Conservation (phyloP, 2,329 filamentous ascomycete species). For the Magnaporthales sp. region DNA sequence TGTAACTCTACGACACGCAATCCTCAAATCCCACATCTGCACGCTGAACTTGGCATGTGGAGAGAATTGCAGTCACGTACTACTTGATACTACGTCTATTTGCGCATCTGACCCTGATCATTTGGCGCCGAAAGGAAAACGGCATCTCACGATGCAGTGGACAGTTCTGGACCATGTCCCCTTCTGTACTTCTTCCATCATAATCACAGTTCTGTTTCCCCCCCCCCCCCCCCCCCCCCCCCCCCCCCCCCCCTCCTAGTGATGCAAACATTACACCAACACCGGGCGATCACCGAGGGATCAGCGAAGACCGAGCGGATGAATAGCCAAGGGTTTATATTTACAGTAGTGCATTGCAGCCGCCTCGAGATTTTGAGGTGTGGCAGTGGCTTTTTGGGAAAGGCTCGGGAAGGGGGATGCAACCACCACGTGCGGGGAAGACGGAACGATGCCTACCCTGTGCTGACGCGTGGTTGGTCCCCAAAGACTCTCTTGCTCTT, state of each 20-base stretch:
- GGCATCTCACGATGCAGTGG: background rate
- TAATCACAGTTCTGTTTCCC: background rate
- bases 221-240: too few relatives aligned
- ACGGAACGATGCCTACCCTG: background rate
- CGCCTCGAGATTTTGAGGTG: background rate
- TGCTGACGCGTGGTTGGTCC: background rate
- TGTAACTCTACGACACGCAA: background rate
- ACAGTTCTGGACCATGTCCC: background rate
- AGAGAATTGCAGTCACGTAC: background rate
- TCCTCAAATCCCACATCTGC: background rate
- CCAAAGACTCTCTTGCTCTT: background rate
- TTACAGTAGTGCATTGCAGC: too few relatives aligned
- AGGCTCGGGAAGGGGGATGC: too few relatives aligned
- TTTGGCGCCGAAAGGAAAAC: background rate
- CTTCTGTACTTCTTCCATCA: background rate
- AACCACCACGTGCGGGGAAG: background rate
- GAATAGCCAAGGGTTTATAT: background rate
- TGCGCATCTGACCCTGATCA: background rate
- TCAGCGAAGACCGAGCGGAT: background rate
- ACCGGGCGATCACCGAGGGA: background rate
- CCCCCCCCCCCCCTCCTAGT: background rate
- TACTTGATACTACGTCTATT: background rate
- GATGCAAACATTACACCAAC: background rate
- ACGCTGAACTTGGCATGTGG: background rate
- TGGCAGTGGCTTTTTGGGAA: background rate